phyloP scores from a whole-genome alignment of 176 grass and related monocot genomes.

The Echinochloa phyllopogon region DNA sequence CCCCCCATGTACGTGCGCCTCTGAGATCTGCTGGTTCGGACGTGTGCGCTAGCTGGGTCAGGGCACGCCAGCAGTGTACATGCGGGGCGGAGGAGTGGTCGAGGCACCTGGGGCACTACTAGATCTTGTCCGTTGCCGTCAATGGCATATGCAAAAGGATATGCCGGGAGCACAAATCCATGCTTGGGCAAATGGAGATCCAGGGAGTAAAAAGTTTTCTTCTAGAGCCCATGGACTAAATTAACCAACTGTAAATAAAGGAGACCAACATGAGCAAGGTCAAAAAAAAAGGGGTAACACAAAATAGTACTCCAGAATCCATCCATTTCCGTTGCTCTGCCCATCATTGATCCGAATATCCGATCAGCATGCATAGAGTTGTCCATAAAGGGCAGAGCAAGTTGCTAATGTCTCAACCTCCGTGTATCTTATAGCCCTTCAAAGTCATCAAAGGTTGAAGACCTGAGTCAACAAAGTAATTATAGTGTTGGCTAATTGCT shows the following conservation, averaged over 20 bases:
- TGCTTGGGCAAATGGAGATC: background rate
- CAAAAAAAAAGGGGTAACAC: background rate
- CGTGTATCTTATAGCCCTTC: background rate
- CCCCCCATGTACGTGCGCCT: background rate
- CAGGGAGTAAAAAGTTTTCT: background rate
- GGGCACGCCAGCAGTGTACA: background rate
- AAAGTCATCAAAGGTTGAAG: slow-evolving; percentile 15
- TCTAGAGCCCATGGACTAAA: slow-evolving; percentile 15
- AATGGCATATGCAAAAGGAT: slow-evolving; percentile 34
- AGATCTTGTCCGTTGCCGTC: background rate
- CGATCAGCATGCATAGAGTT: background rate
- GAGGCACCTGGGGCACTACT: slow-evolving; percentile 34
- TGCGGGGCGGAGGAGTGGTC: background rate
- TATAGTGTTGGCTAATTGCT: slow-evolving; percentile 28
- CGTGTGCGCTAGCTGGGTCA: background rate
- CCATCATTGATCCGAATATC: slow-evolving; percentile 17
- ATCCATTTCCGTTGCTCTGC: background rate
- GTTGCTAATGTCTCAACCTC: background rate
- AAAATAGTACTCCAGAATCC: slow-evolving; percentile 10
- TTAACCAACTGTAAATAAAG: background rate
- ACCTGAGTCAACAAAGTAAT: slow-evolving; percentile 30
- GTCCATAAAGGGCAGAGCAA: slow-evolving; percentile 14
- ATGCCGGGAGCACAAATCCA: background rate
- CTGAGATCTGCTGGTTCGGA: background rate
- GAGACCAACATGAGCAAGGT: background rate